These are phyloP conservation scores for Cicer arietinum DNA, from an alignment of 306 rosid species.

Conservation along the genomic window DNA sequence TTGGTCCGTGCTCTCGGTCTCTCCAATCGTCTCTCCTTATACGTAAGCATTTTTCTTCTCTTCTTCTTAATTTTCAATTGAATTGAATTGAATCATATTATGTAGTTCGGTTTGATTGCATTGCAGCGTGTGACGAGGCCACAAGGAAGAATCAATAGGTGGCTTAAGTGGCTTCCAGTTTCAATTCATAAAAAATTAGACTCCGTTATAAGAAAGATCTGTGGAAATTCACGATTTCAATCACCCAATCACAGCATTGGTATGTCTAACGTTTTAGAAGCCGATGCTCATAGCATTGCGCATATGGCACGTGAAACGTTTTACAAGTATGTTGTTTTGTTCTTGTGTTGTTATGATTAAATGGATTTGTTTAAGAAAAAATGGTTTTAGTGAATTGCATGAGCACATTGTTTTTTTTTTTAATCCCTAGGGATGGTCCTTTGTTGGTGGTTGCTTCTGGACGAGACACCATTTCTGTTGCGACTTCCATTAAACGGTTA, in stretches of 20 bases:
- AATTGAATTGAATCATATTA: neutral
- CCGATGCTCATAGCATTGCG: slow-evolving; percentile 80
- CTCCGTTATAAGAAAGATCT: slow-evolving; percentile 46
- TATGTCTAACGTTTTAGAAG: slow-evolving; percentile 61
- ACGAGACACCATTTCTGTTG: slow-evolving; percentile 77
- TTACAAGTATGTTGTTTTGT: slow-evolving; percentile 56
- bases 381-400: slow-evolving; percentile 12
- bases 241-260: slow-evolving; percentile 53
- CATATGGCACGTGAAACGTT: slow-evolving; percentile 70
- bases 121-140: slow-evolving; percentile 86
- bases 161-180: slow-evolving; percentile 93
- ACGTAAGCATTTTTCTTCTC: slow-evolving; percentile 54
- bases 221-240: slow-evolving; percentile 44
- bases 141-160: slow-evolving; percentile 74
- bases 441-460: slow-evolving; percentile 92
- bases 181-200: slow-evolving; percentile 67
- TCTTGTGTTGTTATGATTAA: neutral
- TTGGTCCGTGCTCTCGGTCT: slow-evolving; percentile 88
- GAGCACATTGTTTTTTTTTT: neutral
- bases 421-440: slow-evolving; percentile 70
- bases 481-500: slow-evolving; percentile 81
- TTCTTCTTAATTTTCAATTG: neutral
- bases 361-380: slow-evolving; percentile 13
- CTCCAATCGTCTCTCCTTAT: slow-evolving; percentile 59
- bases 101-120: neutral